These are phyloP conservation scores for Saksenaea oblongispora DNA, from an alignment of 371 early-diverging fungal genomes.

Conservation along the genomic window DNA sequence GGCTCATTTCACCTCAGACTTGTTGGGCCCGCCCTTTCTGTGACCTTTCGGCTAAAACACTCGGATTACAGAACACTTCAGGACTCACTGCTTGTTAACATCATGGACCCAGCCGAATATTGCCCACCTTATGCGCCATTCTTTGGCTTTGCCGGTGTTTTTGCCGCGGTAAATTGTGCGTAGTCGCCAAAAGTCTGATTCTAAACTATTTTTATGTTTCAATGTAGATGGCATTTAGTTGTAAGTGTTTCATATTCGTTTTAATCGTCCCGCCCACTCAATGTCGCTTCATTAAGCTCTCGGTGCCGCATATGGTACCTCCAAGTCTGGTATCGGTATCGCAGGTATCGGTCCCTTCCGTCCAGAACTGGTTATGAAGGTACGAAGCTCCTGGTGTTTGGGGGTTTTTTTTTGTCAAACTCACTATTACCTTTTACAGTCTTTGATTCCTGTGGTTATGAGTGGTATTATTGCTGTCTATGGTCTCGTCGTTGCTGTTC, in stretches of 20 bases:
- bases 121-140: slow-evolving; percentile 53
- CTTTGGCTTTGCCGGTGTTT: slow-evolving; percentile 54
- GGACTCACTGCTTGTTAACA: slow-evolving; percentile 1
- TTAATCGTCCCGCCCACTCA: neutral
- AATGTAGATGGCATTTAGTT: slow-evolving; percentile 43
- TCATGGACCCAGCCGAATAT: slow-evolving; percentile 41
- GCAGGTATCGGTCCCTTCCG: slow-evolving; percentile 86
- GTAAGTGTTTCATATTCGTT: slow-evolving; percentile 24
- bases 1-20: too few species aligned
- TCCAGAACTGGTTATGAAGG: slow-evolving; percentile 88
- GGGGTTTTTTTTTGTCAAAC: neutral
- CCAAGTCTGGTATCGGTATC: slow-evolving; percentile 89
- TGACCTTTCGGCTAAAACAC: slow-evolving; percentile 6
- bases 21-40: slow-evolving; percentile 19
- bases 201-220: neutral
- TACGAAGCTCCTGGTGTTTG: slow-evolving; percentile 10
- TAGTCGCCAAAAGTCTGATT: neutral
- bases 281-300: slow-evolving; percentile 55
- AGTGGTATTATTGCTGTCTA: slow-evolving; percentile 94
- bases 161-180: slow-evolving; percentile 37
- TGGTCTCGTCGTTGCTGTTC: slow-evolving; percentile 85
- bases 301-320: slow-evolving; percentile 93
- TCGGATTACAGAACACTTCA: neutral
- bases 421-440: slow-evolving; percentile 23
- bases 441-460: slow-evolving; percentile 90